Evolutionary conservation across 2,329 filamentous ascomycete species (phyloP), one percentile per base, ranked within the genome.

Genomic region (Apiospora aurea): DNA sequence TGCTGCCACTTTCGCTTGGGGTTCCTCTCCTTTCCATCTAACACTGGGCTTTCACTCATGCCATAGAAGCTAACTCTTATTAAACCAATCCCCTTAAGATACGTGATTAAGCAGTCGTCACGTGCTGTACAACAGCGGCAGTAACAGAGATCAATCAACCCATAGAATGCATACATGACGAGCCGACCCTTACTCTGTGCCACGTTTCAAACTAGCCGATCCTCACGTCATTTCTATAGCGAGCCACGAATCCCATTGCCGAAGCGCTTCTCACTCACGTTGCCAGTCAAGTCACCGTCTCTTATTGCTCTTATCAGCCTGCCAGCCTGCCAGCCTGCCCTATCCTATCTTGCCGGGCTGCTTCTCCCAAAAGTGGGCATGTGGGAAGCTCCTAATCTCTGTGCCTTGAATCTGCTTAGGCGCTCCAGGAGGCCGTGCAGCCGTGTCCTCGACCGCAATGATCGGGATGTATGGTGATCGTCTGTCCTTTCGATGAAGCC

Each of bases 121-220:
- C 53, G 29, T 34, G 29, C 18, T 38, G 18, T 61, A n/a, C 11
- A 21, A 3, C 18, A 10, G 21, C 21, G 18, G 53, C 29, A 64
- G 34, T 38, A 38, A 64, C 6, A n/a, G 14, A 64, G 41, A 10
- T 49, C 16, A 41, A 41, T n/a, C 18, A 64, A n/a, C 41, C 18
- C 34, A 64, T 21, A 5, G 2, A 16, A 38, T 61, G 53, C 53
- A 41, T 13, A 43, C 34, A 64, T 18, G 57, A n/a, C 57, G 34
- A 41, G 57, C 10, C 57, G 24, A 18, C 14, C 57, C 57, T 71
- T 67, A 44, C n/a, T 43, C 29, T 44, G 14, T 47, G 11, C 57
- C 67, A 49, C 41, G 67, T 68, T 68, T 68, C 67, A 68, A 41
- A 68, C 67, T 49, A 46, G 67, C 16, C 67, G 67, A 68, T 68